Evolutionary conservation across 768 basidiomycete species (phyloP).

Genomic region (Erythrobasidium yunnanense): DNA sequence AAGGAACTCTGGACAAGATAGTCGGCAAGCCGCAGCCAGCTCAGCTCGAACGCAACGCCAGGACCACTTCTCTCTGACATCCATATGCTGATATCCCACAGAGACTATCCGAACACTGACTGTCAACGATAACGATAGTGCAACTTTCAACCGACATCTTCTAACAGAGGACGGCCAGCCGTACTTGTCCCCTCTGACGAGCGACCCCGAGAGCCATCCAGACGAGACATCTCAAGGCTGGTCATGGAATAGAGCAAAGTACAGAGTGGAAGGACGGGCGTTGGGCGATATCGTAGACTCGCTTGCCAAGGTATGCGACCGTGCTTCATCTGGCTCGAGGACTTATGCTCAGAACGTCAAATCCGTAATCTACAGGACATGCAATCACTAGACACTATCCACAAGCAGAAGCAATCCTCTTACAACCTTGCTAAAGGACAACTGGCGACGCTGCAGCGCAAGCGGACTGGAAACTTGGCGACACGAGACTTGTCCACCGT

Average conservation of each 20-base stretch:
- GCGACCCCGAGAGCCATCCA: not conserved
- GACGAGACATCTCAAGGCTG: constrained; percentile 51
- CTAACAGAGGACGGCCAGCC: constrained; percentile 37
- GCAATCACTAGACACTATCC: constrained; percentile 80
- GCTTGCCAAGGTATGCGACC: constrained; percentile 60
- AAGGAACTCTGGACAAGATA: constrained; percentile 72
- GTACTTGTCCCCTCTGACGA: constrained; percentile 28
- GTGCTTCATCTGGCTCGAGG: not conserved
- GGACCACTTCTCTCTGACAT: not conserved
- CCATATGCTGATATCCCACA: not conserved
- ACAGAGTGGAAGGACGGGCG: constrained; percentile 61
- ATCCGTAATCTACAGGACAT: constrained; percentile 57
- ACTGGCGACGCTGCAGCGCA: constrained; percentile 80
- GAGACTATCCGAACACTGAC: constrained; percentile 1
- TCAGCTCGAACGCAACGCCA: constrained; percentile 69
- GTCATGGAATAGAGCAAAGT: constrained; percentile 90
- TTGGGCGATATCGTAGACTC: constrained; percentile 74
- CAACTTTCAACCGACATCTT: constrained; percentile 31
- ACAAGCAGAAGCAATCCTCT: constrained; percentile 79
- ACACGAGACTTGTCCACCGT: constrained; percentile 74
- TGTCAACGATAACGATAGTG: constrained; percentile 20
- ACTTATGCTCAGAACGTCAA: not conserved
- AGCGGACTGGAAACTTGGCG: constrained; percentile 90
- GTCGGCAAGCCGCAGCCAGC: constrained; percentile 64
- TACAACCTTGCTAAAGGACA: constrained; percentile 93